Conservation (phyloP, 2,329 filamentous ascomycete species). For the Verticillium klebahnii region DNA sequence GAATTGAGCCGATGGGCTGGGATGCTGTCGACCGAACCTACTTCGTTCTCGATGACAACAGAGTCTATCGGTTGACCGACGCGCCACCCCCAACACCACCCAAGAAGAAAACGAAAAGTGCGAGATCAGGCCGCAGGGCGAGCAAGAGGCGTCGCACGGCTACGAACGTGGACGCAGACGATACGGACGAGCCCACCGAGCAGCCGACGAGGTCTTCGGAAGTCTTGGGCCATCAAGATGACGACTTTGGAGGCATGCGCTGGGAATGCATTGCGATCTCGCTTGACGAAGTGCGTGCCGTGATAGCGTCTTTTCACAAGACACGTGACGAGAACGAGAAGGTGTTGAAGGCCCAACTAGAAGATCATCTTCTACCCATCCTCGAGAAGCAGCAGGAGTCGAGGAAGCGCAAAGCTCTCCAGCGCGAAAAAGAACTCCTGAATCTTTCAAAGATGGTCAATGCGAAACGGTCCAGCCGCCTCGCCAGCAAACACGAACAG, state of each 20-base stretch:
- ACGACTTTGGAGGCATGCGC: constrained; percentile 68
- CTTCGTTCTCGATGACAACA: constrained; percentile 88
- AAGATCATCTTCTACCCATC: constrained; percentile 76
- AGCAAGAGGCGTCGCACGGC: constrained; percentile 67
- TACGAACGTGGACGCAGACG: constrained; percentile 33
- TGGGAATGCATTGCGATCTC: constrained; percentile 92
- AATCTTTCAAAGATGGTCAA: constrained; percentile 84
- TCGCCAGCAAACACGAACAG: constrained; percentile 76
- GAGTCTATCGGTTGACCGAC: constrained; percentile 85
- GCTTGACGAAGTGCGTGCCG: constrained; percentile 67
- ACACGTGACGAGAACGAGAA: constrained; percentile 84
- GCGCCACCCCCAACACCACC: constrained; percentile 59
- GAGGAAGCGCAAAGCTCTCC: constrained; percentile 63
- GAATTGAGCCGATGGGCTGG: constrained; percentile 82
- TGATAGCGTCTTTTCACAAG: constrained; percentile 68
- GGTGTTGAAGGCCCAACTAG: constrained; percentile 64
- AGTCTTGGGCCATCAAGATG: constrained; percentile 32
- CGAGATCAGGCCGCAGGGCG: constrained; percentile 55
- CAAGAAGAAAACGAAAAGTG: constrained; percentile 61
- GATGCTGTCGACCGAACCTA: constrained; percentile 83
- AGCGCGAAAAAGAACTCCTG: constrained; percentile 72
- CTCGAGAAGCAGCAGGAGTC: constrained; percentile 75
- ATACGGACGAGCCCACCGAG: constrained; percentile 20
- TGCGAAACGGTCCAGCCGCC: constrained; percentile 87
- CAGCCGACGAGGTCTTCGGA: neutral